Conservation (phyloP, 257 asterid genomes). For the Orobanche coerulescens region DNA sequence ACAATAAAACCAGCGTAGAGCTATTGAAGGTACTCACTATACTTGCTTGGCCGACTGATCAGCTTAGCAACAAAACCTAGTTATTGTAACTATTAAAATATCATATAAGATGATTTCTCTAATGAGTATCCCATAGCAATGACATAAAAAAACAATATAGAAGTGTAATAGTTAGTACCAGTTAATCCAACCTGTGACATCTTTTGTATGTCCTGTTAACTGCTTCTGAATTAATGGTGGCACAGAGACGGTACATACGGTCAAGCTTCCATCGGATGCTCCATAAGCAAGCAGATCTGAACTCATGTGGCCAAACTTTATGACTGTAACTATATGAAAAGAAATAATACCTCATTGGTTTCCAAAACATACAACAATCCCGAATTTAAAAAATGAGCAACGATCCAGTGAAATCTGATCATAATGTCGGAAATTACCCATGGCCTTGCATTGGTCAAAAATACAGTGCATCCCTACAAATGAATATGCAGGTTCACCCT, state of each 20-base stretch:
- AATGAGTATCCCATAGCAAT: background rate
- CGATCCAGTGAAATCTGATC: constrained; percentile 15
- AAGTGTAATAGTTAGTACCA: constrained; percentile 37
- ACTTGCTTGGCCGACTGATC: background rate
- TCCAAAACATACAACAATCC: constrained; percentile 17
- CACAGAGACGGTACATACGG: constrained; percentile 63
- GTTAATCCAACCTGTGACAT: constrained; percentile 92
- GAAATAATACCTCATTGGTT: background rate
- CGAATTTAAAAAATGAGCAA: background rate
- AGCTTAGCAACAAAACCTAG: background rate
- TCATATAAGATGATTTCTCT: background rate
- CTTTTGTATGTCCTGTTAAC: constrained; percentile 88
- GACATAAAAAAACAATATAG: constrained; percentile 12
- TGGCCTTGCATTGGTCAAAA: constrained; percentile 95
- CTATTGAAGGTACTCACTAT: background rate
- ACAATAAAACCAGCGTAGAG: too few species aligned
- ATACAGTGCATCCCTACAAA: constrained; percentile 99
- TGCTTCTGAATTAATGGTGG: constrained; percentile 70
- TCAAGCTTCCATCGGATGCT: constrained; percentile 93
- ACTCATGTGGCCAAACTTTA: constrained; percentile 94
- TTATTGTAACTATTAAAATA: background rate
- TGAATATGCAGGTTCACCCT: constrained; percentile 88
- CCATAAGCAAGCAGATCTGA: constrained; percentile 98
- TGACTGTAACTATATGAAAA: constrained; percentile 62
- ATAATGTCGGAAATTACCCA: constrained; percentile 51